Evolutionary conservation across 2,329 filamentous ascomycete genomes (phyloP).

Genomic region (Leptographium wingfieldii): DNA sequence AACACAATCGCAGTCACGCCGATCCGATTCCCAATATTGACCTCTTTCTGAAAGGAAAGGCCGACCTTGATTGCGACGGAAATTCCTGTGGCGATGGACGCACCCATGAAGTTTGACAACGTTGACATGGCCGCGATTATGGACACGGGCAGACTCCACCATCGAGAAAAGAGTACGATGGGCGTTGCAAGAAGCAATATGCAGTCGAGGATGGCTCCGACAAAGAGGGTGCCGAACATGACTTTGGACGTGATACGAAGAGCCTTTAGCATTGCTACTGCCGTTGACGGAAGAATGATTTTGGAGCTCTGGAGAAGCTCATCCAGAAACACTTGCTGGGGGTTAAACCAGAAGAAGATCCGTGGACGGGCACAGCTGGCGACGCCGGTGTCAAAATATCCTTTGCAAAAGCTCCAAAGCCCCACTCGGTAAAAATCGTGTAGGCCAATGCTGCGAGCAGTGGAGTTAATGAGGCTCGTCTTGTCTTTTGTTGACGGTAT

Average conservation of each 20-base stretch:
- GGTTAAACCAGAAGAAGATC: slow-evolving; percentile 81
- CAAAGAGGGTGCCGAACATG: slow-evolving; percentile 85
- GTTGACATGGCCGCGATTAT: slow-evolving; percentile 55
- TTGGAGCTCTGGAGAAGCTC: slow-evolving; percentile 73
- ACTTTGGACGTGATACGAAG: slow-evolving; percentile 62
- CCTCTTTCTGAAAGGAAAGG: slow-evolving; percentile 53
- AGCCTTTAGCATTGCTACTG: slow-evolving; percentile 60
- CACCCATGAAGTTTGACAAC: slow-evolving; percentile 53
- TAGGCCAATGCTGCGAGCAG: slow-evolving; percentile 72
- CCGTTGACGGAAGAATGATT: slow-evolving; percentile 65
- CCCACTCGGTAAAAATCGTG: slow-evolving; percentile 94
- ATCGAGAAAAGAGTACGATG: slow-evolving; percentile 40
- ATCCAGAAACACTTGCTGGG: slow-evolving; percentile 64
- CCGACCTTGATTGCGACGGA: slow-evolving; percentile 70
- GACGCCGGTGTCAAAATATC: slow-evolving; percentile 62
- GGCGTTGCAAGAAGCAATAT: slow-evolving; percentile 56
- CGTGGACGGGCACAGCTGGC: slow-evolving; percentile 61
- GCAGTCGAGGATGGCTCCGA: slow-evolving; percentile 56
- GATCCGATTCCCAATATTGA: slow-evolving; percentile 64
- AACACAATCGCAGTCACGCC: slow-evolving; percentile 70
- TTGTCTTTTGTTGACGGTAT: slow-evolving; percentile 62
- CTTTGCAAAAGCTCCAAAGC: slow-evolving; percentile 86
- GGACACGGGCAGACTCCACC: slow-evolving; percentile 53
- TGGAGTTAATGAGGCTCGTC: slow-evolving; percentile 67
- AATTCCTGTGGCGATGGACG: slow-evolving; percentile 70